A percentile compares a stretch with the other conserved stretches of the same genome.
Evolutionary conservation across 1,284 basidiomycete genomes (phyloP).

Genomic region (Neolentinus lepideus): DNA sequence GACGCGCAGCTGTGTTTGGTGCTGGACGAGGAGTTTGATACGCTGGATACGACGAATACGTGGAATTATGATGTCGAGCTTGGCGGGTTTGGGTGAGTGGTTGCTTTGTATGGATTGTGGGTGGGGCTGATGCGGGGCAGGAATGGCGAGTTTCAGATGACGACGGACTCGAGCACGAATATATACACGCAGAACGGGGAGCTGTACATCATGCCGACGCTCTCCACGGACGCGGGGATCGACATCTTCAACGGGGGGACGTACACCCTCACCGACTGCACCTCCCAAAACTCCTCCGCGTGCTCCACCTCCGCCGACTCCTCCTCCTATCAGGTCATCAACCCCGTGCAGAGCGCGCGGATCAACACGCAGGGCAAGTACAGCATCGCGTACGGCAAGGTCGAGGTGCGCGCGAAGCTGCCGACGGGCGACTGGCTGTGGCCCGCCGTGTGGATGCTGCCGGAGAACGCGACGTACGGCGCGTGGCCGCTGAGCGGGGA

Average conservation of each 20-base stretch:
- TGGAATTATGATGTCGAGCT: conserved; percentile 68
- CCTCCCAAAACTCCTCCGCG: conserved; percentile 32
- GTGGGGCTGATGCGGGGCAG: conserved; percentile 3
- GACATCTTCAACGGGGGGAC: conserved; percentile 57
- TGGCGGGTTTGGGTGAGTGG: conserved; percentile 63
- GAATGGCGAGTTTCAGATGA: conserved; percentile 80
- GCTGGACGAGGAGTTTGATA: conserved; percentile 62
- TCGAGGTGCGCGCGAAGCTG: conserved; percentile 65
- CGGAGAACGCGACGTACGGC: conserved; percentile 63
- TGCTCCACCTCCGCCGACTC: conserved; percentile 36
- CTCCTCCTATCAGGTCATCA: conserved; percentile 43
- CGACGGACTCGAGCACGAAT: conserved; percentile 59
- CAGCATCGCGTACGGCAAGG: conserved; percentile 61
- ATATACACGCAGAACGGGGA: conserved; percentile 57
- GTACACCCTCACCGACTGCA: conserved; percentile 65
- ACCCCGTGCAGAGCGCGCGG: conserved; percentile 72
- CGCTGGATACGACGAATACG: conserved; percentile 37
- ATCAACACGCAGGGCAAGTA: conserved; percentile 59
- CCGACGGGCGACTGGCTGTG: conserved; percentile 71
- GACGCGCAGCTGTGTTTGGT: conserved; percentile 52
- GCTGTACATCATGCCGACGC: conserved; percentile 76
- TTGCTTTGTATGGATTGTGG: not conserved
- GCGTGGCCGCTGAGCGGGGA: conserved; percentile 69
- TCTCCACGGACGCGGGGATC: conserved; percentile 59
- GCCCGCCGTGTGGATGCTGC: conserved; percentile 84